These are phyloP conservation scores for Trifolium dubium DNA, from an alignment of 306 rosid genomes.

Conservation along the genomic window DNA sequence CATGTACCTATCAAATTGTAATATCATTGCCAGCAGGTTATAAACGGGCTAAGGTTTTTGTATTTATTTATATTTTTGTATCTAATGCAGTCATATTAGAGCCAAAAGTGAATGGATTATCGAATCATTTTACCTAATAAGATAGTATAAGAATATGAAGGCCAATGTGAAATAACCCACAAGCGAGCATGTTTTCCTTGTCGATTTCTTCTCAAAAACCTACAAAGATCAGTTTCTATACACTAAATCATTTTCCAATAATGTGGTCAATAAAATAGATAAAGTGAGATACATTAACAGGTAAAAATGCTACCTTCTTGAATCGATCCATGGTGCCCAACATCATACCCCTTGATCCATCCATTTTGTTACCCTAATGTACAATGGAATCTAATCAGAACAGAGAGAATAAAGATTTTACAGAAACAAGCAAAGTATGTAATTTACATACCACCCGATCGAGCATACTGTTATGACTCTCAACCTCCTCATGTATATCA, in stretches of 20 bases:
- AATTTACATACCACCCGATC: slow-evolving; percentile 75
- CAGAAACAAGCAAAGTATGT: neutral
- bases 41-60: slow-evolving; percentile 7
- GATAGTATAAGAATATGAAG: slow-evolving; percentile 71
- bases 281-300: slow-evolving; percentile 25
- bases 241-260: slow-evolving; percentile 36
- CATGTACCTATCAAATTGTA: neutral
- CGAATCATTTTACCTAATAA: slow-evolving; percentile 66
- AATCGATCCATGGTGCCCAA: slow-evolving; percentile 94
- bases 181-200: slow-evolving; percentile 71
- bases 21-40: neutral
- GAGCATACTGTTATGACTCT: slow-evolving; percentile 81
- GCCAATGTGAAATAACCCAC: slow-evolving; percentile 65
- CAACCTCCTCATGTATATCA: slow-evolving; percentile 93
- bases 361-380: slow-evolving; percentile 85
- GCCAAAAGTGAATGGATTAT: slow-evolving; percentile 5
- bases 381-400: slow-evolving; percentile 38
- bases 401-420: slow-evolving; percentile 4
- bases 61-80: neutral
- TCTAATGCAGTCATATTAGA: slow-evolving; percentile 17
- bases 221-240: slow-evolving; percentile 46
- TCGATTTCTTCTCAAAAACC: slow-evolving; percentile 91
- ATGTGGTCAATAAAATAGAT: slow-evolving; percentile 24
- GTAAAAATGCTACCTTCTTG: slow-evolving; percentile 66
- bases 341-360: slow-evolving; percentile 92